Percentiles rank a stretch among this genome's conserved stretches.
phyloP scores from a whole-genome alignment of 257 asterid genomes.

The Eucommia ulmoides region DNA sequence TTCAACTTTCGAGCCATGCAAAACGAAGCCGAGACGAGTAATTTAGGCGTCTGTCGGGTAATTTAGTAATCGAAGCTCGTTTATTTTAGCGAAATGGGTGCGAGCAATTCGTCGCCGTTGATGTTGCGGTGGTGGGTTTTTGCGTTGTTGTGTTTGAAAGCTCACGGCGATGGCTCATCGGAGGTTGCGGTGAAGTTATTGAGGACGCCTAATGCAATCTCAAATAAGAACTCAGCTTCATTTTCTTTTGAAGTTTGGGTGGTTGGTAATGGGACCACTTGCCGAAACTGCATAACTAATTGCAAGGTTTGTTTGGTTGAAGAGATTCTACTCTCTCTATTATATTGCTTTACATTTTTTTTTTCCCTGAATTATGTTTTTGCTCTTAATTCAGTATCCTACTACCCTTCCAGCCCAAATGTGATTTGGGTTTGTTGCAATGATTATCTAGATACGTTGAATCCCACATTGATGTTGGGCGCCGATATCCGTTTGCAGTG shows the following conservation, averaged over 20 bases:
- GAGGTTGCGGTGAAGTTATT: not conserved
- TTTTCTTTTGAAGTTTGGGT: not conserved
- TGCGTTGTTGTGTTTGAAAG: not conserved
- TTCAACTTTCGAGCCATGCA: not conserved
- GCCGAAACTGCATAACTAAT: not conserved
- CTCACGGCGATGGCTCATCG: not conserved
- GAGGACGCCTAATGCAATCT: conserved; percentile 1
- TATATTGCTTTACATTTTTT: too few species aligned
- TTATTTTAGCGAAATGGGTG: not conserved
- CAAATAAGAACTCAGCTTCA: not conserved
- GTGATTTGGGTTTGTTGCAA: too few species aligned
- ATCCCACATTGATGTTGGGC: too few species aligned
- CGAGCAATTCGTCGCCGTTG: not conserved
- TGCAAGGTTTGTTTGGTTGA: not conserved
- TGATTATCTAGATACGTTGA: too few species aligned
- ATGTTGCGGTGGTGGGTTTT: not conserved
- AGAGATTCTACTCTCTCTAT: too few species aligned
- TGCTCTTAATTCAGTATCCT: too few species aligned
- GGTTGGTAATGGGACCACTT: not conserved
- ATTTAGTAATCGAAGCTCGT: not conserved
- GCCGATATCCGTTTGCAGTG: too few species aligned
- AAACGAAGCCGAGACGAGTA: not conserved
- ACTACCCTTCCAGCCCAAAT: too few species aligned
- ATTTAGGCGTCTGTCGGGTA: not conserved
- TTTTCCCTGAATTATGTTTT: too few species aligned